Evolutionary conservation across 1,139 yeast genomes (phyloP).

Genomic region (Magnusiomyces ingens): DNA sequence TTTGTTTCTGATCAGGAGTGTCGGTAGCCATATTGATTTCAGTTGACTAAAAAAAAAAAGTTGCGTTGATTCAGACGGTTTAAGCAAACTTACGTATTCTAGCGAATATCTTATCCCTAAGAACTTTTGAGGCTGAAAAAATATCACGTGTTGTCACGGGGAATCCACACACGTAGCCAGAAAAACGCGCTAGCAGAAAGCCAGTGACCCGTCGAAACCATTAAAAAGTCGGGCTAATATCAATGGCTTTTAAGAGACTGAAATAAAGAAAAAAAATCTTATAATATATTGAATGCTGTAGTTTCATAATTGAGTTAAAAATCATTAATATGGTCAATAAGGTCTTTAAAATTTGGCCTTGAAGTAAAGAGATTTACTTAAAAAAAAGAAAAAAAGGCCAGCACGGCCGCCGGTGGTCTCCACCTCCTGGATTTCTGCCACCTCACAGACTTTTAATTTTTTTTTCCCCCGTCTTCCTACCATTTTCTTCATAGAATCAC

Average conservation of each 20-base stretch:
- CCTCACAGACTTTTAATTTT: not conserved
- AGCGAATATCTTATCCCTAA: not conserved
- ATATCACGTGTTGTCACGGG: not conserved
- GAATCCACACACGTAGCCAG: too few species aligned
- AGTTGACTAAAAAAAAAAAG: not conserved
- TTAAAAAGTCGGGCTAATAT: too few species aligned
- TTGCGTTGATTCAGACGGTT: not conserved
- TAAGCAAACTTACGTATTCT: too few species aligned
- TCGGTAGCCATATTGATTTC: slow-evolving; percentile 2
- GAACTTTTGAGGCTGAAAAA: not conserved
- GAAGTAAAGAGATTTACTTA: too few species aligned
- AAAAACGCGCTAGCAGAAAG: too few species aligned
- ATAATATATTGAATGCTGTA: too few species aligned
- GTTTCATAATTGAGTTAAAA: too few species aligned
- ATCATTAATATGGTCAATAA: too few species aligned
- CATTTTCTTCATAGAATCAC: not conserved
- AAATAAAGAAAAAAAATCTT: too few species aligned
- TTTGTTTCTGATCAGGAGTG: slow-evolving; percentile 5
- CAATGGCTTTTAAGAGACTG: too few species aligned
- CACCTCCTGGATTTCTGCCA: not conserved
- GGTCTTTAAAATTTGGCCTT: too few species aligned
- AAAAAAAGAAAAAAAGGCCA: slow-evolving; percentile 1
- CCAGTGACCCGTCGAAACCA: too few species aligned
- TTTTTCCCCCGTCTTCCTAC: not conserved
- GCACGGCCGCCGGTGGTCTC: not conserved